These are phyloP conservation scores for Fusarium liriodendri DNA, from an alignment of 2,329 filamentous ascomycete genomes.

Conservation along the genomic window DNA sequence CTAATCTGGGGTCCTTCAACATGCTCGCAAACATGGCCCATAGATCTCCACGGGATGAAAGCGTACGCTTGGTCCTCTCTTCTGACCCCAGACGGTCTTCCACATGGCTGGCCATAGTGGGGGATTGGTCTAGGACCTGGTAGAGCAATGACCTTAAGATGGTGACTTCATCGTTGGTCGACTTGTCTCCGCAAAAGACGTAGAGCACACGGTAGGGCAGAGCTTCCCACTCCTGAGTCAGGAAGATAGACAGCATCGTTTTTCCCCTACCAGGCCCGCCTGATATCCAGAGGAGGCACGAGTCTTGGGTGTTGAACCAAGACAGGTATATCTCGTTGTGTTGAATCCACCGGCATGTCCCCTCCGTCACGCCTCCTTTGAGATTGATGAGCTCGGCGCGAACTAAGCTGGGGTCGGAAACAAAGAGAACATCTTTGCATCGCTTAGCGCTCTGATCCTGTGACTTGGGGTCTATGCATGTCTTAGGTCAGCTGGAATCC, in stretches of 20 bases:
- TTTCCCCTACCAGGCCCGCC: not conserved
- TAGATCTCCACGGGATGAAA: not conserved
- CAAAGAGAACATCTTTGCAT: not conserved
- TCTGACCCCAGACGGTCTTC: not conserved
- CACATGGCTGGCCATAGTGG: not conserved
- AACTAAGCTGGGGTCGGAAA: not conserved
- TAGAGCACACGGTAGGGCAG: not conserved
- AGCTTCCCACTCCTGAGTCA: not conserved
- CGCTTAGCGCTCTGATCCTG: too few relatives aligned
- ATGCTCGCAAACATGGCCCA: not conserved
- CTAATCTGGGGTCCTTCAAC: accelerated
- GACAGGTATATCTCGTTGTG: not conserved
- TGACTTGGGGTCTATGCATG: too few relatives aligned
- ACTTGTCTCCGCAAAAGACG: not conserved
- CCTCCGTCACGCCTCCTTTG: not conserved
- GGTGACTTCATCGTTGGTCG: not conserved
- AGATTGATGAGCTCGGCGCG: not conserved
- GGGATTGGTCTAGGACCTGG: not conserved
- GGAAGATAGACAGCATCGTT: not conserved
- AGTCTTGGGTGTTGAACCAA: not conserved
- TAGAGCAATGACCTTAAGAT: not conserved
- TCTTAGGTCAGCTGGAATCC: too few relatives aligned
- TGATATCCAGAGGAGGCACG: not conserved
- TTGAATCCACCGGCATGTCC: not conserved
- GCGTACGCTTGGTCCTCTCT: not conserved